Evolutionary conservation across 192 early-diverging fungal species (phyloP), one percentile per base, ranked within the genome.

Genomic region (Rhizophagus prolifer): DNA sequence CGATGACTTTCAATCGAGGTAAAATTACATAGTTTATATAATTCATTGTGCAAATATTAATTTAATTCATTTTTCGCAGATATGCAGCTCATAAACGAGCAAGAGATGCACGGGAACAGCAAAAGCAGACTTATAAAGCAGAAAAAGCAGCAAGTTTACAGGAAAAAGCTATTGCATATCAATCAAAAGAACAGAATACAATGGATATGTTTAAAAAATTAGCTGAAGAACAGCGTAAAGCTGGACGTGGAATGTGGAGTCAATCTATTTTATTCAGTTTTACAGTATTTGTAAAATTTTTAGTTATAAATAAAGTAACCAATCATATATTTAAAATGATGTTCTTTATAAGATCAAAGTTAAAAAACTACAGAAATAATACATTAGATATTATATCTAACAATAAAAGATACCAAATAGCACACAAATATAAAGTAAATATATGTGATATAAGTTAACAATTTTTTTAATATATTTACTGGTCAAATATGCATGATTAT

Each of bases 111-210:
- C 67, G 80, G 23, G 78, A 87, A 23, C 77, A 86, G 41, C 81
- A 82, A 58, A 58, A 78, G 25, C 79, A 82, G 65, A 28, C 38
- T 16, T 34, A 65, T 8, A 25, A 75, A 65, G 82, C 82, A 44
- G 78, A 76, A 25, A 80, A 68, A 54, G 82, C 78, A 19, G 78
- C 31, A 8, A 79, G 75, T 12, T 71, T 89, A 68, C 75, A 82
- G 23, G 85, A 81, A 1, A 85, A 85, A 60, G 70, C 87, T 12
- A 75, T 74, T 34, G 88, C 86, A 47, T 90, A 85, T 72, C 74
- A 85, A 54, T 84, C 88, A 41, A 95, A 93, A 79, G 92, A 95
- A 76, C 86, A 87, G 28, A 85, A 79, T n/a, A 94, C 92, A 2
- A 81, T 95, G 58, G 91, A 85, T 54, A 88, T 91, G 87, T 86